A percentile compares a stretch with the other conserved stretches of the same genome.
These are phyloP conservation scores for Candolleomyces aberdarensis DNA, from an alignment of 768 basidiomycete species.

Conservation along the genomic window DNA sequence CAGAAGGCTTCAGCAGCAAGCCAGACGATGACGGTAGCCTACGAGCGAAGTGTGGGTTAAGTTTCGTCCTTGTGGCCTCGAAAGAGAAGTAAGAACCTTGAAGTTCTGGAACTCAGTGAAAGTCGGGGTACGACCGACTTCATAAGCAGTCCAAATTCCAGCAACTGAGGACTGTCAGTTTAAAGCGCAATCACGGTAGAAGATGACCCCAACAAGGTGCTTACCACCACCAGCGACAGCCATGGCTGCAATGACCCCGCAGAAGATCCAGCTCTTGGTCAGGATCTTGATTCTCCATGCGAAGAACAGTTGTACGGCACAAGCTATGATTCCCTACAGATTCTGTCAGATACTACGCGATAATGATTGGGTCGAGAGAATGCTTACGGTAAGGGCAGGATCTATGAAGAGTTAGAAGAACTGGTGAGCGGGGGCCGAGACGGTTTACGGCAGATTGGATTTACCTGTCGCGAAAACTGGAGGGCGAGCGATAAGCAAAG, in stretches of 20 bases:
- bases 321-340: constrained; percentile 12
- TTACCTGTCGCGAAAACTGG: constrained; percentile 41
- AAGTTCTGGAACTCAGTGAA: constrained; percentile 14
- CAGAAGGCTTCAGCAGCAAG: constrained; percentile 7
- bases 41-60: not conserved
- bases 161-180: not conserved
- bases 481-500: not conserved
- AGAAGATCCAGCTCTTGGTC: constrained; percentile 11
- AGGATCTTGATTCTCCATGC: constrained; percentile 13
- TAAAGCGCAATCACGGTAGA: not conserved
- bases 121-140: constrained; percentile 7
- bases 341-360: not conserved
- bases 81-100: constrained; percentile 1
- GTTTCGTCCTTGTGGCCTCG: not conserved
- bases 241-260: not conserved
- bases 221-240: constrained; percentile 15
- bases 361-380: not conserved
- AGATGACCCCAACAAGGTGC: not conserved
- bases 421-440: not conserved
- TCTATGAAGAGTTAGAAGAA: constrained; percentile 2
- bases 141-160: constrained; percentile 5
- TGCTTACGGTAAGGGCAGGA: constrained; percentile 11
- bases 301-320: constrained; percentile 14
- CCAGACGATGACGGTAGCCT: constrained; percentile 14
- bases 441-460: not conserved